phyloP scores from a whole-genome alignment of 108 stramenopile species.

The Skeletonema grethae region DNA sequence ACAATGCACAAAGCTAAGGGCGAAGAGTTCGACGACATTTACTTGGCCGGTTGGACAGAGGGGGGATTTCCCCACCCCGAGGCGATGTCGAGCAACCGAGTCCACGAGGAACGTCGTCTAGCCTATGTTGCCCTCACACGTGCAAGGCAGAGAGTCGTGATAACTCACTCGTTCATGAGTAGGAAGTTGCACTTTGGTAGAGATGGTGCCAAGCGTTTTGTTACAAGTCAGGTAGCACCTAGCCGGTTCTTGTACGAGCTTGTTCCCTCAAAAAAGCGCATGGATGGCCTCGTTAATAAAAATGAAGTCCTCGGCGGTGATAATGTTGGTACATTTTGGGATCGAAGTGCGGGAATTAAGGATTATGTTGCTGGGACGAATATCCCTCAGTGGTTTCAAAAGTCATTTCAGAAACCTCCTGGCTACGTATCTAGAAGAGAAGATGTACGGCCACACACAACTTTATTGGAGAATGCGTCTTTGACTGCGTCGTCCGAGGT shows the following conservation, averaged over 20 bases:
- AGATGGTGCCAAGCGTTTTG: conserved; percentile 37
- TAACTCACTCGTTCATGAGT: conserved; percentile 54
- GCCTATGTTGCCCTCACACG: conserved; percentile 67
- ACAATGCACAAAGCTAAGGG: conserved; percentile 70
- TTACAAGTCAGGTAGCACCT: conserved; percentile 49
- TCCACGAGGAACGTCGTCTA: conserved; percentile 69
- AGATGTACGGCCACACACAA: conserved; percentile 3
- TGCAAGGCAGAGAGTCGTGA: conserved; percentile 55
- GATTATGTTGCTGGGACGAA: conserved; percentile 49
- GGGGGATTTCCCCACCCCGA: conserved; percentile 59
- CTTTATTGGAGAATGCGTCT: background rate
- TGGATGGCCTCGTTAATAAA: conserved; percentile 31
- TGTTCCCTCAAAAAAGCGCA: conserved; percentile 36
- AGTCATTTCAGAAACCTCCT: conserved; percentile 31
- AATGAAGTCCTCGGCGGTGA: conserved; percentile 8
- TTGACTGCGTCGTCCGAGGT: background rate
- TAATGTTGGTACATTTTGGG: conserved; percentile 42
- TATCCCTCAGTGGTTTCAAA: conserved; percentile 44
- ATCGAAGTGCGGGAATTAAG: conserved; percentile 46
- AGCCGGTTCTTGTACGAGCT: conserved; percentile 63
- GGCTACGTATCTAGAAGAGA: conserved; percentile 25
- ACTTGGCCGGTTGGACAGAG: conserved; percentile 64
- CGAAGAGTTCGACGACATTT: conserved; percentile 71
- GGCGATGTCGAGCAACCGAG: conserved; percentile 42
- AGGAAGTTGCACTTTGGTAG: conserved; percentile 34